Percentiles rank a stretch among this genome's conserved stretches.
Evolutionary conservation across 257 asterid genomes (phyloP).

Genomic region (Rhazya stricta): DNA sequence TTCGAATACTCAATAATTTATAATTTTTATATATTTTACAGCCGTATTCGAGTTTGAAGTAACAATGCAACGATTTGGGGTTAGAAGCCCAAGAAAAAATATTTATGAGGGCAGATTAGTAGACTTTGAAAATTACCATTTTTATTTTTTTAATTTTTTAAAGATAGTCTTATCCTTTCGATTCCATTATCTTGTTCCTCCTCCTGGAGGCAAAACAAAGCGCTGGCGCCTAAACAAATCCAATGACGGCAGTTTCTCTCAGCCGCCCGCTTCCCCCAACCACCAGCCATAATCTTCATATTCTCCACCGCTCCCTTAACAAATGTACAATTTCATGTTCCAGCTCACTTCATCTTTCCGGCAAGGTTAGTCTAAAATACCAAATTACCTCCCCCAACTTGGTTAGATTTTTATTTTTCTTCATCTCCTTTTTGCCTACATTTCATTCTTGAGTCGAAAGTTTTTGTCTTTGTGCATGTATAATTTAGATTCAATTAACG

Average conservation of each 20-base stretch:
- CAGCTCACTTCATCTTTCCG: slow-evolving; percentile 24
- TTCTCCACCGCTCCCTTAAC: slow-evolving; percentile 15
- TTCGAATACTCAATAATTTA: no score
- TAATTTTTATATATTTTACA: no score
- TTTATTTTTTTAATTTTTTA: no score
- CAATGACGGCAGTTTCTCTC: slow-evolving; percentile 39
- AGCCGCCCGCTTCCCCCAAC: slow-evolving; percentile 31
- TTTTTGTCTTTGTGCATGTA: background rate
- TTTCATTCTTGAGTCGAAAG: background rate
- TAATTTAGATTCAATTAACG: background rate
- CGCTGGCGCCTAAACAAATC: background rate
- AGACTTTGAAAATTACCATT: no score
- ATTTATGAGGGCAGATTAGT: no score
- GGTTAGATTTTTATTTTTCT: background rate
- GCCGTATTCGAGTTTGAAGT: no score
- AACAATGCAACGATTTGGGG: no score
- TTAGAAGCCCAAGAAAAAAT: no score
- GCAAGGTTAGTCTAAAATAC: slow-evolving; percentile 38
- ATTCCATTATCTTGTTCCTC: slow-evolving; percentile 1
- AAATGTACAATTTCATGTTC: slow-evolving; percentile 34
- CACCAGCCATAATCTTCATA: slow-evolving; percentile 24
- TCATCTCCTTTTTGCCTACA: background rate
- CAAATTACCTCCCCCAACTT: background rate
- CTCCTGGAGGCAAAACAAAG: background rate
- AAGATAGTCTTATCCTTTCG: background rate